phyloP scores from a whole-genome alignment of 306 rosid species.

The Argentina anserina region DNA sequence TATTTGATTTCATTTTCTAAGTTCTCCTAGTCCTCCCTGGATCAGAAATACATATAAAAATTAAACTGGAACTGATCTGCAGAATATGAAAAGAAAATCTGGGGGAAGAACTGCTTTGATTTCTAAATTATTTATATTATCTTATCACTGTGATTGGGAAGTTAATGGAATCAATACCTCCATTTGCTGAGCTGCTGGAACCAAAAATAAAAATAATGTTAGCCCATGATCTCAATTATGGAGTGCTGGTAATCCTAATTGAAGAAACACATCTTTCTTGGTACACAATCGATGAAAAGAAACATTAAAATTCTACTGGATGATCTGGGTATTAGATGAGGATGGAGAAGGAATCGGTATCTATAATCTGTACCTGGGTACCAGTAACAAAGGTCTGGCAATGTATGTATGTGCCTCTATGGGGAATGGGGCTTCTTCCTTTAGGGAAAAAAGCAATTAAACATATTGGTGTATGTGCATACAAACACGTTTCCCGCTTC shows the following conservation, averaged over 20 bases:
- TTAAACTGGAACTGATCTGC: neutral
- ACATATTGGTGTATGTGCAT: neutral
- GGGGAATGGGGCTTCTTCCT: neutral
- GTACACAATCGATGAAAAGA: neutral
- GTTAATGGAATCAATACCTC: neutral
- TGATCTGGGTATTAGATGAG: neutral
- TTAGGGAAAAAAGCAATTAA: neutral
- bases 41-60: neutral
- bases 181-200: neutral
- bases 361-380: neutral
- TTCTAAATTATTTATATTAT: neutral
- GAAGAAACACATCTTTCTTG: neutral
- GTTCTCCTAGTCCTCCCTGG: neutral
- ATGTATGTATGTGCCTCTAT: neutral
- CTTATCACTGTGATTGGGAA: neutral
- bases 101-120: conserved; percentile 1
- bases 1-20: neutral
- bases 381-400: neutral
- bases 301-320: neutral
- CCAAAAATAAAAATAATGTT: neutral
- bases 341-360: neutral
- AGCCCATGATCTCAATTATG: conserved; percentile 10
- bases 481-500: too few species aligned
- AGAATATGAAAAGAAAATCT: neutral
- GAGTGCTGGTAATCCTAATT: neutral